Evolutionary conservation across 306 rosid species (phyloP).

Genomic region (Lathyrus aphaca): DNA sequence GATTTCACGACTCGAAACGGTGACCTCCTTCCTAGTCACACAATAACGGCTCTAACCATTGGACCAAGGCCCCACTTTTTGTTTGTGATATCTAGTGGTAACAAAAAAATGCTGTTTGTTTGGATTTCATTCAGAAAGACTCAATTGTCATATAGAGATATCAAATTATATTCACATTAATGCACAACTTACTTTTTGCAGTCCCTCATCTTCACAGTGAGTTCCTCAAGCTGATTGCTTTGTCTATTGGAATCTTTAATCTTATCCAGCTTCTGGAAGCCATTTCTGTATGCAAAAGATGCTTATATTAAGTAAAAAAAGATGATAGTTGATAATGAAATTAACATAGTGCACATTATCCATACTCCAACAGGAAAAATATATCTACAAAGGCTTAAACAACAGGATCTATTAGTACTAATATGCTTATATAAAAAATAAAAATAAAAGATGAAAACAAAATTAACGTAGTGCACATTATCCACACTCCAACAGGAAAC

Average conservation of each 20-base stretch:
- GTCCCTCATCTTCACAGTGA: slow-evolving; percentile 93
- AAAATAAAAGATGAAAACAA: background rate
- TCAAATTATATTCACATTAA: slow-evolving; percentile 23
- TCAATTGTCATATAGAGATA: slow-evolving; percentile 21
- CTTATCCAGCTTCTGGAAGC: slow-evolving; percentile 96
- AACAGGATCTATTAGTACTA: background rate
- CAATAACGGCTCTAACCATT: background rate
- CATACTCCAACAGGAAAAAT: slow-evolving; percentile 26
- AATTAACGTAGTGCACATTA: slow-evolving; percentile 19
- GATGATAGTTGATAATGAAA: background rate
- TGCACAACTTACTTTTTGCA: slow-evolving; percentile 69
- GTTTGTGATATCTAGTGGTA: slow-evolving; percentile 10
- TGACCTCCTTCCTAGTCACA: slow-evolving; percentile 5
- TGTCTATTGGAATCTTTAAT: slow-evolving; percentile 92
- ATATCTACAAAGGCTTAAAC: slow-evolving; percentile 17
- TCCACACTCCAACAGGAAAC: slow-evolving; percentile 21
- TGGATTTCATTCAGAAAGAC: slow-evolving; percentile 17
- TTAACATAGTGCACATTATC: slow-evolving; percentile 15
- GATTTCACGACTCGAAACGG: background rate
- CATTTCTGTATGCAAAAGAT: slow-evolving; percentile 68
- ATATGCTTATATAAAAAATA: background rate
- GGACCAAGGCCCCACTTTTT: background rate
- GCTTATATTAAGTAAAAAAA: slow-evolving; percentile 16
- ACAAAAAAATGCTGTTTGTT: slow-evolving; percentile 17
- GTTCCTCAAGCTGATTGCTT: slow-evolving; percentile 92